Evolutionary conservation across 805 yeast genomes (phyloP).

Genomic region (Komagataella kurtzmanii): DNA sequence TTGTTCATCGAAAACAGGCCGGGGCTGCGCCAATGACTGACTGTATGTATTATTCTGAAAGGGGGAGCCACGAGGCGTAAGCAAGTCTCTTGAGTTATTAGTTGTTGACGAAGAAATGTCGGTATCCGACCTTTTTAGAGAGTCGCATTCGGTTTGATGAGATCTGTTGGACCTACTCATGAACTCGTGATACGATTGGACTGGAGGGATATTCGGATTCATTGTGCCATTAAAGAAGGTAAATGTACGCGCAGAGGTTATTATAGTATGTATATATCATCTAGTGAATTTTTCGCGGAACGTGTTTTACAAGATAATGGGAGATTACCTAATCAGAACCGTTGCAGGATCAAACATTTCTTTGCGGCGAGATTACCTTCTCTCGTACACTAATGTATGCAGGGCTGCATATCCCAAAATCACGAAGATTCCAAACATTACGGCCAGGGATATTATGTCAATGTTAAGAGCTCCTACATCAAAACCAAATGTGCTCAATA

Average conservation of each 20-base stretch:
- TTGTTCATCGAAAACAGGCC: neutral
- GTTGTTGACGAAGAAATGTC: neutral
- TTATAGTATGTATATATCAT: too few relatives aligned
- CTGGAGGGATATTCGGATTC: neutral
- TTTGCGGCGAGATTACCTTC: slow-evolving; percentile 24
- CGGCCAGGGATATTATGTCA: slow-evolving; percentile 49
- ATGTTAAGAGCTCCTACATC: slow-evolving; percentile 60
- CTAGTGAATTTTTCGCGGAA: neutral
- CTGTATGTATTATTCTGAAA: neutral
- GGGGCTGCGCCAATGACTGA: neutral
- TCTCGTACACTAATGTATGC: slow-evolving; percentile 63
- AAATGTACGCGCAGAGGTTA: too few relatives aligned
- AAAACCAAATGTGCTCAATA: slow-evolving; percentile 90
- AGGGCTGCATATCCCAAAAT: slow-evolving; percentile 64
- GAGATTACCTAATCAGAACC: neutral
- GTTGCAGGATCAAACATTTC: neutral
- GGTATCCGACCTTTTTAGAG: neutral
- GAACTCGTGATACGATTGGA: neutral
- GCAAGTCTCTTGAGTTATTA: neutral
- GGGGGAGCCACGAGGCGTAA: neutral
- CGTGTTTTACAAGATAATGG: neutral
- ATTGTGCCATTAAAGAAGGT: neutral
- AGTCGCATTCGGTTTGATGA: neutral
- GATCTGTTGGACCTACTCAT: neutral
- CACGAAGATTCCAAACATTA: slow-evolving; percentile 46